Evolutionary conservation across 2,329 filamentous ascomycete species (phyloP), one percentile per base, ranked within the genome.

Genomic region (Hypocrella siamensis): DNA sequence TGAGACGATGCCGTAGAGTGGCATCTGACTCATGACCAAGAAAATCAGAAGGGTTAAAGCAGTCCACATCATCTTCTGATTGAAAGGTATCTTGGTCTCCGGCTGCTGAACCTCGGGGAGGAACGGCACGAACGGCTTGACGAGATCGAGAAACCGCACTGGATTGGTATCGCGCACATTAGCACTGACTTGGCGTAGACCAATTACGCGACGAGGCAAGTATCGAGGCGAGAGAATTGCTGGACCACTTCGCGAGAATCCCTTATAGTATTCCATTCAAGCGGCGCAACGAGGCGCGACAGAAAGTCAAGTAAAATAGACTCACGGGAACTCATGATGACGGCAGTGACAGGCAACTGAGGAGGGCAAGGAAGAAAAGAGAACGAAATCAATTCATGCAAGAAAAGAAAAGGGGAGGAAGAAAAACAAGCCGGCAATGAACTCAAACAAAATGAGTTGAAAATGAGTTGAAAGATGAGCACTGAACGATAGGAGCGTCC

Each of bases 11-110:
- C 90, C 90, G 65, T 98, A 98, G 40, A 90, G 67, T 43, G 90
- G 86, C 90, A 98, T 96, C 67, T 94, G 90, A 67, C 85, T 94
- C 90, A 98, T 98, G 62, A 98, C 85, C 71, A 98, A 67, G 75
- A 98, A 98, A 66, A 96, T 92, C 59, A 98, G 69, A 48, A 98
- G 75, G 43, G 90, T 96, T 57, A 88, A 75, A 57, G 79, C 82
- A 44, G 82, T 90, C 82, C 82, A 90, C 82, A 88, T 88, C 67
- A 90, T 65, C 70, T 88, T 86, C 63, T 96, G 90, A 71, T 96
- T 92, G 78, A 98, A 98, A 46, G 86, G 84, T 37, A 93, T 79
- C 70, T 94, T 96, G 59, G 86, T 93, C 67, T 98, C 90, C 47
- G 90, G 90, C 54, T 92, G 80, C 67, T 88, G 81, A 63, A 98